Conservation (phyloP, 2,329 filamentous ascomycete genomes). For the Phyllosticta citribraziliensis region DNA sequence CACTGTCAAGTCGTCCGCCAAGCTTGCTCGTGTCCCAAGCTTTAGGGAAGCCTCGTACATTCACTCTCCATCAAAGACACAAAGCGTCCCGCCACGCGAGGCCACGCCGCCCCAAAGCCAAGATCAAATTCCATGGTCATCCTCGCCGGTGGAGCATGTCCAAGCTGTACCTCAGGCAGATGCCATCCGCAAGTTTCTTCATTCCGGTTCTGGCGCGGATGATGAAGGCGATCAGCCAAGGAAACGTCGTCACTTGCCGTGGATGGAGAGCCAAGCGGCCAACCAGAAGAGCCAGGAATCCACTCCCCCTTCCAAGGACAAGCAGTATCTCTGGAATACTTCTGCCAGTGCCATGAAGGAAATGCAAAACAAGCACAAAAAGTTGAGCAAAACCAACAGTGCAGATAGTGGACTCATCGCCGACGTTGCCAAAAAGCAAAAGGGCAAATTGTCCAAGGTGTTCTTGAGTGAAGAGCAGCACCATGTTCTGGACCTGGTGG, state of each 20-base stretch:
- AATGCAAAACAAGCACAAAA: conserved; percentile 61
- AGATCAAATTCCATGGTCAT: conserved; percentile 61
- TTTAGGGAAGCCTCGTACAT: background rate
- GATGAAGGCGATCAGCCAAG: conserved; percentile 24
- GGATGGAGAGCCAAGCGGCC: conserved; percentile 33
- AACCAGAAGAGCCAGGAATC: conserved; percentile 30
- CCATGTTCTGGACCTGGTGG: conserved; percentile 72
- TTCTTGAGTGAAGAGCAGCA: conserved; percentile 79
- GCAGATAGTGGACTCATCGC: conserved; percentile 24
- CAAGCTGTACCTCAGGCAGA: conserved; percentile 20
- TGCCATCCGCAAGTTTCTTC: conserved; percentile 1
- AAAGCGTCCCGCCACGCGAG: conserved; percentile 16
- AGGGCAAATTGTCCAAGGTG: conserved; percentile 44
- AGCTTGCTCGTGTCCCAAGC: background rate
- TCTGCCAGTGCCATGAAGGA: conserved; percentile 67
- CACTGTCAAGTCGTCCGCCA: background rate
- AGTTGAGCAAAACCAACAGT: conserved; percentile 35
- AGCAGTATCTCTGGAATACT: conserved; percentile 55
- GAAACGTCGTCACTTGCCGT: conserved; percentile 61
- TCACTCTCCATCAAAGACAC: background rate
- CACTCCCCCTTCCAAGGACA: conserved; percentile 36
- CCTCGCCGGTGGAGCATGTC: conserved; percentile 45
- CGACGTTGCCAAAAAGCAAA: conserved; percentile 38
- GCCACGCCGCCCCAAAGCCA: conserved; percentile 38
- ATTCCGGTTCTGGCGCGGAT: conserved; percentile 10